Conservation (phyloP, 1,284 basidiomycete species). For the Papiliotrema laurentii region DNA sequence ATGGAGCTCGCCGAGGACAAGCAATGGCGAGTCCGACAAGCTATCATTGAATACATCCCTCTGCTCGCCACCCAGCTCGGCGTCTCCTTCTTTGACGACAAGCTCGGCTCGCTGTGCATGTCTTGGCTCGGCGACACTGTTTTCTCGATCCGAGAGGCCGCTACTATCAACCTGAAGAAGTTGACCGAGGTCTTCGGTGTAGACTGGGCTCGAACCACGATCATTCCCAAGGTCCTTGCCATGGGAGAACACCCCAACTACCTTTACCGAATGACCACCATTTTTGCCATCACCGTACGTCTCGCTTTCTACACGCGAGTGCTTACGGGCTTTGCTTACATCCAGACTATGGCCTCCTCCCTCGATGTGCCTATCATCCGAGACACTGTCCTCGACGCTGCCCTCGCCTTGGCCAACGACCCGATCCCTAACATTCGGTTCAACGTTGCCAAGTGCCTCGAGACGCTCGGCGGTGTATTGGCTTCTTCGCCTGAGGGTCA, state of each 20-base stretch:
- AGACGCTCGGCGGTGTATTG: slow-evolving; percentile 74
- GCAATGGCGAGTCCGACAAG: slow-evolving; percentile 98
- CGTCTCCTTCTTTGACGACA: slow-evolving; percentile 96
- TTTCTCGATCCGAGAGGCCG: slow-evolving; percentile 95
- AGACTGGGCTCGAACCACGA: slow-evolving; percentile 91
- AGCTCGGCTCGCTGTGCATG: slow-evolving; percentile 96
- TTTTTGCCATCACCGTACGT: slow-evolving; percentile 93
- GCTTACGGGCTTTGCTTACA: neutral
- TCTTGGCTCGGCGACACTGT: slow-evolving; percentile 99
- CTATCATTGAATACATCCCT: slow-evolving; percentile 98
- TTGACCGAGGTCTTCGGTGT: slow-evolving; percentile 98
- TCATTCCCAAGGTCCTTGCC: slow-evolving; percentile 94
- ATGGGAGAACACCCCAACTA: slow-evolving; percentile 99
- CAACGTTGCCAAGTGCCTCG: slow-evolving; percentile 93
- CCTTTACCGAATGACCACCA: slow-evolving; percentile 97
- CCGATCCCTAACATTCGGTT: slow-evolving; percentile 99
- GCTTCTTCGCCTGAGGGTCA: slow-evolving; percentile 64
- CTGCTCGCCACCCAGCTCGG: slow-evolving; percentile 95
- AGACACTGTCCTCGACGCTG: slow-evolving; percentile 78
- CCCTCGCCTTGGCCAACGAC: slow-evolving; percentile 79
- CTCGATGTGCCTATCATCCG: slow-evolving; percentile 80
- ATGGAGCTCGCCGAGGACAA: slow-evolving; percentile 99
- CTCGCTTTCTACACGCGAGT: slow-evolving; percentile 5
- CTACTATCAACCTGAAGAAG: slow-evolving; percentile 94
- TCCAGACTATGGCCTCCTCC: slow-evolving; percentile 92